Evolutionary conservation across 2,329 filamentous ascomycete species (phyloP).

Genomic region (Zymoseptoria passerinii): DNA sequence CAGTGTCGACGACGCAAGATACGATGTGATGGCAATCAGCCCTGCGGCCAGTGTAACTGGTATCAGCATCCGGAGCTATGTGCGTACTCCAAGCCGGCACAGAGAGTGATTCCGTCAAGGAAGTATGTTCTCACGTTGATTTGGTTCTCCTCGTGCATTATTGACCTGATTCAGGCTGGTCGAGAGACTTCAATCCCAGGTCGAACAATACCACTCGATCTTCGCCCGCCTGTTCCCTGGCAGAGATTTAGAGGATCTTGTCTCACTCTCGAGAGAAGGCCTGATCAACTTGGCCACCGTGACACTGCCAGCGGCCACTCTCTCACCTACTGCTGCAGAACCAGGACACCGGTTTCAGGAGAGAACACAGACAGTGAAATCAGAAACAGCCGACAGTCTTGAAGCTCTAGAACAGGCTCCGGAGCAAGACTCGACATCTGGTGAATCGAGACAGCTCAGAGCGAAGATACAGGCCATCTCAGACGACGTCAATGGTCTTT

Average conservation of each 20-base stretch:
- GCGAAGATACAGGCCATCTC: conserved; percentile 36
- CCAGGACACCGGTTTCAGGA: not conserved
- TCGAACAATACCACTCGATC: conserved; percentile 39
- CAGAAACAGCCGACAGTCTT: conserved; percentile 46
- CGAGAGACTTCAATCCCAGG: conserved; percentile 45
- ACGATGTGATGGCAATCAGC: conserved; percentile 71
- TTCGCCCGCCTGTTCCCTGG: conserved; percentile 37
- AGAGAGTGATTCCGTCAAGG: conserved; percentile 66
- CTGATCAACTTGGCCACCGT: conserved; percentile 38
- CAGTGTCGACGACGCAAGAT: conserved; percentile 70
- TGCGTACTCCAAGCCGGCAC: conserved; percentile 72
- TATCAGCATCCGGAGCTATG: conserved; percentile 72
- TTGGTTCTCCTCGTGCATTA: not conserved
- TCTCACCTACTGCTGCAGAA: conserved; percentile 23
- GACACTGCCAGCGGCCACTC: conserved; percentile 33
- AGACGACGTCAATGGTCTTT: conserved; percentile 28
- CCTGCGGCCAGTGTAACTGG: conserved; percentile 74
- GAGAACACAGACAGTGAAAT: conserved; percentile 26
- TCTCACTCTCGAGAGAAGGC: conserved; percentile 35
- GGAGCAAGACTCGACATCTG: conserved; percentile 55
- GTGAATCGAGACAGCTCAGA: conserved; percentile 47
- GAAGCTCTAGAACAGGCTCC: conserved; percentile 63
- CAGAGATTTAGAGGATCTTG: conserved; percentile 34
- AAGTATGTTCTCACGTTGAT: conserved; percentile 47
- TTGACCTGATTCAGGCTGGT: conserved; percentile 46